Percentiles rank a stretch among this genome's conserved stretches.
phyloP scores from a whole-genome alignment of 768 basidiomycete genomes.

The Lentinula sp. region DNA sequence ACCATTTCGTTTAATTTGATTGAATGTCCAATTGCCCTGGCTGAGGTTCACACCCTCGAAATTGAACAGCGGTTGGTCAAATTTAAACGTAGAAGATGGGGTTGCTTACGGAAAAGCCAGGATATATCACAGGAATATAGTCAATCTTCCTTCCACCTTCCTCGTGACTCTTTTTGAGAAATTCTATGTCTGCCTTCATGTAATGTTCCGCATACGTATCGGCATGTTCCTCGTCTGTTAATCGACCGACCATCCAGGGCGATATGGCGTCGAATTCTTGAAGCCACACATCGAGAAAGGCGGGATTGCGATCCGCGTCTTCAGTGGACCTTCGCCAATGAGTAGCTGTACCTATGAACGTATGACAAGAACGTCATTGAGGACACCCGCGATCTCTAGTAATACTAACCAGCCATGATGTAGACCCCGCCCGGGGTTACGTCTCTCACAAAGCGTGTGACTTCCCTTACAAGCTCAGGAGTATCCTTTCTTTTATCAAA shows the following conservation, averaged over 20 bases:
- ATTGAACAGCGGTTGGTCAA: not conserved
- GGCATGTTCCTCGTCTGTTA: conserved; percentile 50
- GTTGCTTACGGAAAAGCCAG: conserved; percentile 70
- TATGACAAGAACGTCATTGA: not conserved
- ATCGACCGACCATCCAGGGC: conserved; percentile 81
- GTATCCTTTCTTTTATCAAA: conserved; percentile 57
- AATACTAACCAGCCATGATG: conserved; percentile 38
- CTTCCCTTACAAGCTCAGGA: conserved; percentile 48
- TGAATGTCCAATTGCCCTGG: conserved; percentile 64
- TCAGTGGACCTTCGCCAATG: conserved; percentile 69
- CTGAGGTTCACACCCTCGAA: conserved; percentile 65
- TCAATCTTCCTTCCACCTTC: conserved; percentile 50
- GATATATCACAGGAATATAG: conserved; percentile 80
- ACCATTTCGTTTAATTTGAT: conserved; percentile 65
- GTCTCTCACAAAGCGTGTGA: conserved; percentile 53
- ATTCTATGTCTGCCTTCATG: conserved; percentile 58
- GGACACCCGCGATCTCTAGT: not conserved
- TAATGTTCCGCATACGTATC: conserved; percentile 57
- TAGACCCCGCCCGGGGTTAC: conserved; percentile 69
- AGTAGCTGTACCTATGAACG: conserved; percentile 48
- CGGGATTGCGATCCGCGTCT: conserved; percentile 66
- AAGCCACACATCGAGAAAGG: conserved; percentile 63
- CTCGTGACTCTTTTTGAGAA: conserved; percentile 45
- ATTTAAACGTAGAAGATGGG: not conserved
- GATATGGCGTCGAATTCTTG: conserved; percentile 76